Conservation (phyloP, 1,284 basidiomycete species). For the Microbotryum lychnidis-dioicae region DNA sequence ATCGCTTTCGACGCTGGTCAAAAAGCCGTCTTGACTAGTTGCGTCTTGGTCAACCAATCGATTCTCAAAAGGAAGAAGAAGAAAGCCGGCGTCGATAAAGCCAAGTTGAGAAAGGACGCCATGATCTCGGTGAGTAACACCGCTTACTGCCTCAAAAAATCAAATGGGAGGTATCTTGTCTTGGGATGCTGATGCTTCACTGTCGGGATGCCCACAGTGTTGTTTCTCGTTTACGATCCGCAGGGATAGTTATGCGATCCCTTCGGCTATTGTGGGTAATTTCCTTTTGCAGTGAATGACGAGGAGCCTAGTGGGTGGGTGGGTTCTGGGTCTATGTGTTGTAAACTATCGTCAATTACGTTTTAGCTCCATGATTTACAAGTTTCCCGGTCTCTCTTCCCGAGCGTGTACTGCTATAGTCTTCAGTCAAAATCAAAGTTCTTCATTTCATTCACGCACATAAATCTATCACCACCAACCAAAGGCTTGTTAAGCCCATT, state of each 20-base stretch:
- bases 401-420: too few species aligned
- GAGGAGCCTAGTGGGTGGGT: neutral
- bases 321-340: neutral
- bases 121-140: conserved; percentile 1
- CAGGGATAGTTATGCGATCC: conserved; percentile 22
- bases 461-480: too few species aligned
- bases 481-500: too few species aligned
- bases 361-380: too few species aligned
- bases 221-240: conserved; percentile 10
- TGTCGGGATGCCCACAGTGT: neutral
- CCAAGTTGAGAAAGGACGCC: conserved; percentile 29
- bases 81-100: conserved; percentile 39
- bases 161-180: conserved; percentile 17
- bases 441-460: too few species aligned
- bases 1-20: conserved; percentile 74
- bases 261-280: neutral
- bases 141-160: conserved; percentile 18
- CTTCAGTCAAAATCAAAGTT: too few species aligned
- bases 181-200: neutral
- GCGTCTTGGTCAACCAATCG: conserved; percentile 53
- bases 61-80: conserved; percentile 22
- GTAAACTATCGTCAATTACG: too few species aligned
- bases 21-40: conserved; percentile 88
- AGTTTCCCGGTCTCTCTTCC: too few species aligned
- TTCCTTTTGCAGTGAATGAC: neutral